Percentiles rank a stretch among this genome's conserved stretches.
phyloP scores from a whole-genome alignment of 306 rosid species.

The Vachellia pachyceras region DNA sequence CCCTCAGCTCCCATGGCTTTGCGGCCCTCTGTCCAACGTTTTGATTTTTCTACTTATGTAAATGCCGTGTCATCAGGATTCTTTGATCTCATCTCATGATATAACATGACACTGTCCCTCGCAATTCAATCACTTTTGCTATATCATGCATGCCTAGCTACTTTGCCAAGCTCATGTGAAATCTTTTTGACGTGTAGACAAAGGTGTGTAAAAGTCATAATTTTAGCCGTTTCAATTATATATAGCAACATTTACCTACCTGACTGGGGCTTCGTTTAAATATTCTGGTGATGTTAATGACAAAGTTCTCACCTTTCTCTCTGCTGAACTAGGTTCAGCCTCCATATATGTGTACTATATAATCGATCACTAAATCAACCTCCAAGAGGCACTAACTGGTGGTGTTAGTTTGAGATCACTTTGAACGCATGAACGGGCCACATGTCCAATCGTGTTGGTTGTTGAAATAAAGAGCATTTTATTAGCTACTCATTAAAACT shows the following conservation, averaged over 20 bases:
- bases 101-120: neutral
- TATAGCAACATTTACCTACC: constrained; percentile 1
- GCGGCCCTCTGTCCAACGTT: constrained; percentile 1
- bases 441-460: constrained; percentile 89
- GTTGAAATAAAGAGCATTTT: constrained; percentile 63
- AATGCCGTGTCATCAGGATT: constrained; percentile 29
- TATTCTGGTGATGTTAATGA: constrained; percentile 28
- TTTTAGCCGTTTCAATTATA: constrained; percentile 3
- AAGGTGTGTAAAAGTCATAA: constrained; percentile 34
- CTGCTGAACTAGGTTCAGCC: constrained; percentile 26
- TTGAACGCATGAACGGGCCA: constrained; percentile 65
- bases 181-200: constrained; percentile 15
- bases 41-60: constrained; percentile 13
- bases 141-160: neutral
- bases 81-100: constrained; percentile 29
- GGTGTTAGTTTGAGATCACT: constrained; percentile 50
- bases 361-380: neutral
- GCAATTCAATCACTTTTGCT: constrained; percentile 21
- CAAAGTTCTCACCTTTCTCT: constrained; percentile 16
- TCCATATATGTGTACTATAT: neutral
- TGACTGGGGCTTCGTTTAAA: neutral
- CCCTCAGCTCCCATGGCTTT: constrained; percentile 47
- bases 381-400: constrained; percentile 41
- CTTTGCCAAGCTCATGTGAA: neutral
- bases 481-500: constrained; percentile 54